Evolutionary conservation across 2,329 filamentous ascomycete genomes (phyloP), one percentile per base, ranked within the genome.

Genomic region (Aureobasidium sp.): DNA sequence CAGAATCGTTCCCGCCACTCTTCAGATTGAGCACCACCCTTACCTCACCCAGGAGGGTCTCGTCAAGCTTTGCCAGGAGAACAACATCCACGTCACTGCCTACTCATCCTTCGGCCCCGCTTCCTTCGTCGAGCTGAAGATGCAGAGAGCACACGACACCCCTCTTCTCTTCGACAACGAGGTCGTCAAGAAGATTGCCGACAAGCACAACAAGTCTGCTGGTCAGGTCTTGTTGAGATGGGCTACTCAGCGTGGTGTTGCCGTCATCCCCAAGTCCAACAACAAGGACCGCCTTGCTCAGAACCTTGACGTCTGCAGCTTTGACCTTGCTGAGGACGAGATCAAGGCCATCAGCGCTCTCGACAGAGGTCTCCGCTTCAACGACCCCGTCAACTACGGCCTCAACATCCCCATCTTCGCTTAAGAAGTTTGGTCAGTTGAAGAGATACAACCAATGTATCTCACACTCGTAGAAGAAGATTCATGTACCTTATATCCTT

Each of bases 21-120:
- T 94, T 64, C 91, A 95, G 81, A 87, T 95, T 75, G 90, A 95
- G 81, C 89, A 93, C 79, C 91, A 95, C 82, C 90, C 90, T 29
- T 94, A 92, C 82, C 84, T 93, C 63, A 87, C 89, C 64, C 90
- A 95, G 81, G 76, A 80, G 64, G 82, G 85, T 60, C 83, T 95
- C 58, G 74, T 94, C 69, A 78, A 84, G 69, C 84, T 90, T 57
- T 87, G 87, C 69, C 81, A 88, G 78, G 77, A 79, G 60, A 82
- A 91, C 77, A 84, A 85, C 64, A 87, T 95, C 69, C 80, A 81
- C 67, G 82, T 95, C 62, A 94, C 90, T 3, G 90, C 89, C 56
- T 95, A 94, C 81, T 91, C 87, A 26, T 90, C 87, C 53, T 93
- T 94, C 71, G 90, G 90, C 42, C 89, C 90, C 29, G 82, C 88